A percentile compares a stretch with the other conserved stretches of the same genome.
Conservation (phyloP, 1,284 basidiomycete species). For the Crucibulum parvulum region DNA sequence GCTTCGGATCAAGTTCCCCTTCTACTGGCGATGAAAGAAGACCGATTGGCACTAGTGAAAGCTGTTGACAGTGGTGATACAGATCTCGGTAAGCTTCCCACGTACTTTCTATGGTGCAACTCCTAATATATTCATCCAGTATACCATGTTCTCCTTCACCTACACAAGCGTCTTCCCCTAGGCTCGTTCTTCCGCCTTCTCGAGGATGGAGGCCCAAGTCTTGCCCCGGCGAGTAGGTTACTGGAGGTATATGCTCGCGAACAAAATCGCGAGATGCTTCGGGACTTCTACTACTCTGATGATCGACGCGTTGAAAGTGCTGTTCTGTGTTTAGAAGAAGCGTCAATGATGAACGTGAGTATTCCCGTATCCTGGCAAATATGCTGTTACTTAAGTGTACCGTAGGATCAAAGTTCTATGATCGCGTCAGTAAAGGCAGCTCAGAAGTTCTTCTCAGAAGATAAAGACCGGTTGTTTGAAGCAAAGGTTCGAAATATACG, state of each 20-base stretch:
- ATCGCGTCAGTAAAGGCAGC: constrained; percentile 81
- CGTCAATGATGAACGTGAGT: constrained; percentile 65
- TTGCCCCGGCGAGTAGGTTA: constrained; percentile 77
- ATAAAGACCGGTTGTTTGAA: constrained; percentile 91
- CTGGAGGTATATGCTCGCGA: constrained; percentile 90
- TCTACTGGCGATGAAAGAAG: constrained; percentile 93
- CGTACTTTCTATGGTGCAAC: neutral
- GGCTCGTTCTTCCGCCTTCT: constrained; percentile 96
- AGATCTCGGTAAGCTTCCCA: constrained; percentile 76
- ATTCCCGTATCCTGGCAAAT: constrained; percentile 2
- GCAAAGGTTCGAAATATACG: constrained; percentile 68
- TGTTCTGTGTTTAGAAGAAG: constrained; percentile 85
- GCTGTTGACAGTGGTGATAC: constrained; percentile 96
- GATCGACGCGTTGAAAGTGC: constrained; percentile 94
- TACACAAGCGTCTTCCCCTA: constrained; percentile 84
- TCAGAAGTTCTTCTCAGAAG: constrained; percentile 93
- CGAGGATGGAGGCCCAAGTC: constrained; percentile 83
- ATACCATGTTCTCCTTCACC: constrained; percentile 88
- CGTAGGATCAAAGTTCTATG: constrained; percentile 73
- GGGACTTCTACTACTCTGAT: constrained; percentile 98
- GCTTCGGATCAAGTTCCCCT: constrained; percentile 95
- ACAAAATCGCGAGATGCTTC: constrained; percentile 89
- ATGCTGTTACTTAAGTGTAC: neutral
- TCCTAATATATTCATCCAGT: constrained; percentile 53
- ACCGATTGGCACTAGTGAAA: constrained; percentile 87